Percentiles rank a stretch among this genome's conserved stretches.
Conservation (phyloP, 2,329 filamentous ascomycete species). For the Bipolaris victoriae region DNA sequence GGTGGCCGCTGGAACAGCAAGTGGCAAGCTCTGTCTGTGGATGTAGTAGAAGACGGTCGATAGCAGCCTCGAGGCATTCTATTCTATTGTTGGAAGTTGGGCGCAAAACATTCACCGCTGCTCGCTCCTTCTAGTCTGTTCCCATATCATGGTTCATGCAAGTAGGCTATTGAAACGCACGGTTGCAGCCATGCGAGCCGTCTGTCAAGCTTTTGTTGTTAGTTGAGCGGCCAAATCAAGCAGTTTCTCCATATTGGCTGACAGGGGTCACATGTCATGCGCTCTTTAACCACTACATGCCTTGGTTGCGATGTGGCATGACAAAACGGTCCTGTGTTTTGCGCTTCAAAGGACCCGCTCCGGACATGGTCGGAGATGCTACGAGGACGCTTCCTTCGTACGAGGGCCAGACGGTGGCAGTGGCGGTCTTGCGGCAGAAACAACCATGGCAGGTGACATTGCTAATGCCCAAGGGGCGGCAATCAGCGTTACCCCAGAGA, state of each 20-base stretch:
- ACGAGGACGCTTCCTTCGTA: background rate
- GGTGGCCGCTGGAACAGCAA: slow-evolving; percentile 90
- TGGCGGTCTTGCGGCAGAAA: background rate
- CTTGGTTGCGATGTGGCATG: background rate
- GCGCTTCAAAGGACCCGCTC: background rate
- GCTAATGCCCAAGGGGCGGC: background rate
- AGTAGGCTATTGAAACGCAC: slow-evolving; percentile 4
- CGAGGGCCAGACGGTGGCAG: background rate
- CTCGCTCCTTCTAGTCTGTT: background rate
- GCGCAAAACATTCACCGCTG: slow-evolving; percentile 12
- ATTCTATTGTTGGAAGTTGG: background rate
- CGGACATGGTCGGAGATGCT: background rate
- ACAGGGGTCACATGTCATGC: slow-evolving; percentile 8
- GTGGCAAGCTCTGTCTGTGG: slow-evolving; percentile 92
- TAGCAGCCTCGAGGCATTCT: slow-evolving; percentile 7
- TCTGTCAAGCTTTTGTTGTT: background rate
- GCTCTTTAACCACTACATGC: background rate
- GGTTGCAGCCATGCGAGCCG: slow-evolving; percentile 3
- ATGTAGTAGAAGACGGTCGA: slow-evolving; percentile 63
- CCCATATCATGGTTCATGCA: slow-evolving; percentile 3
- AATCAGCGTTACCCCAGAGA: background rate
- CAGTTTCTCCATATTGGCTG: slow-evolving; percentile 10
- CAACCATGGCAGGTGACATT: background rate
- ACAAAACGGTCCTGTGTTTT: background rate
- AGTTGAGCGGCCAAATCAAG: slow-evolving; percentile 8